Percentiles rank a stretch among this genome's conserved stretches.
phyloP scores from a whole-genome alignment of 2,329 filamentous ascomycete species.

The Capronia americana region DNA sequence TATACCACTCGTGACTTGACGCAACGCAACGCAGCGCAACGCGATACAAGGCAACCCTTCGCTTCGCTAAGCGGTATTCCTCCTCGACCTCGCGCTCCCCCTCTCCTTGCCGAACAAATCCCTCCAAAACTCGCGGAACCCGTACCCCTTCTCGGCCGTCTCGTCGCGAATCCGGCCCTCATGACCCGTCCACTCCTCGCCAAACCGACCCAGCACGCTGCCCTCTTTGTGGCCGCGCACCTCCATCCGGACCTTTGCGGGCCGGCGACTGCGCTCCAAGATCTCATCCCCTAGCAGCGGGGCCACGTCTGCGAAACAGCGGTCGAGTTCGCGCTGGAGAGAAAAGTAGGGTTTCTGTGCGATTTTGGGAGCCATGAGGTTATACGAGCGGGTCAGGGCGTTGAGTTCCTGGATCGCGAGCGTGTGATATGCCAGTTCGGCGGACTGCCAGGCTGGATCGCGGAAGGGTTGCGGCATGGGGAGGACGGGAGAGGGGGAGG shows the following conservation, averaged over 20 bases:
- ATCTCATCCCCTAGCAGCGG: constrained; percentile 76
- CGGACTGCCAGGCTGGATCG: constrained; percentile 75
- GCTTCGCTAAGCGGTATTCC: background rate
- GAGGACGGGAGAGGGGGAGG: constrained; percentile 34
- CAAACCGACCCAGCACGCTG: constrained; percentile 68
- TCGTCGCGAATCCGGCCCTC: constrained; percentile 73
- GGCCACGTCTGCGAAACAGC: constrained; percentile 86
- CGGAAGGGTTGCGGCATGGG: constrained; percentile 70
- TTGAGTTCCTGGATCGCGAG: constrained; percentile 82
- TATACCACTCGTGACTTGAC: background rate
- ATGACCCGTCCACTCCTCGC: constrained; percentile 54
- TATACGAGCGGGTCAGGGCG: constrained; percentile 81
- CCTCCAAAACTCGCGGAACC: constrained; percentile 86
- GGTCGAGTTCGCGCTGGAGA: constrained; percentile 78
- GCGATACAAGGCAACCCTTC: too few species aligned
- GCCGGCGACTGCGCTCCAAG: constrained; percentile 66
- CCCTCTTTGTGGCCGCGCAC: constrained; percentile 51
- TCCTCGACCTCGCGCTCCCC: constrained; percentile 1
- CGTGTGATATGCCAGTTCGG: constrained; percentile 76
- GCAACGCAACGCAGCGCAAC: background rate
- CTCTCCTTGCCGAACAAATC: constrained; percentile 66
- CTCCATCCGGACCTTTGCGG: constrained; percentile 51
- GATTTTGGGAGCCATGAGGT: constrained; percentile 88
- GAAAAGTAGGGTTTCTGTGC: constrained; percentile 93
- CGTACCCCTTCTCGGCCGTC: constrained; percentile 72